Percentiles rank a stretch among this genome's conserved stretches.
Evolutionary conservation across 495 filamentous ascomycete species (phyloP).

Genomic region (Oleoguttula mirabilis): DNA sequence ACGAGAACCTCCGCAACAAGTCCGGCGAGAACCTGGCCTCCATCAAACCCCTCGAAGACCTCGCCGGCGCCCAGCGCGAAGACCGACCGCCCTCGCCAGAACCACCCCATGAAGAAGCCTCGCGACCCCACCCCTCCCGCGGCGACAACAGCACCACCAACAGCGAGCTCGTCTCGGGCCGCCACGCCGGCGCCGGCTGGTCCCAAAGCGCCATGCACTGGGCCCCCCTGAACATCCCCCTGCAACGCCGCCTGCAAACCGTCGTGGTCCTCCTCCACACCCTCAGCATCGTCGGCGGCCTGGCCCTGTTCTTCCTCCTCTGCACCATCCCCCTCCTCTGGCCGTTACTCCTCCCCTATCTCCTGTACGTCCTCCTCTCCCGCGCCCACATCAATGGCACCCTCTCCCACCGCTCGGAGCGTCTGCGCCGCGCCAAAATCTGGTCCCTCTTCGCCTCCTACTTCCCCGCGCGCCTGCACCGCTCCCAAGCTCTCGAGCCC

Average conservation of each 20-base stretch:
- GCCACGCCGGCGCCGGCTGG: slow-evolving; percentile 30
- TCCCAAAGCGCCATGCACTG: slow-evolving; percentile 49
- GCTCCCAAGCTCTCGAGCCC: slow-evolving; percentile 63
- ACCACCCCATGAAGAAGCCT: neutral
- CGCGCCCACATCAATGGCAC: slow-evolving; percentile 60
- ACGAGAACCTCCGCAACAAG: slow-evolving; percentile 14
- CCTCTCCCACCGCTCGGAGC: slow-evolving; percentile 57
- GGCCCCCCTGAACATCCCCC: slow-evolving; percentile 77
- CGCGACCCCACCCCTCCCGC: no score
- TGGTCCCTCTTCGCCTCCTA: slow-evolving; percentile 89
- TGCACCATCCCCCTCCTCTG: slow-evolving; percentile 83
- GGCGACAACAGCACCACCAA: slow-evolving; percentile 4
- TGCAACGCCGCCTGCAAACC: slow-evolving; percentile 79
- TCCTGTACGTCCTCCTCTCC: slow-evolving; percentile 72
- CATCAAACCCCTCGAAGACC: slow-evolving; percentile 11
- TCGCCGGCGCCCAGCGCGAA: slow-evolving; percentile 7
- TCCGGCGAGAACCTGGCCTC: slow-evolving; percentile 17
- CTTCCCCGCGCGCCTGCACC: slow-evolving; percentile 80
- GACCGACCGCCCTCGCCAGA: slow-evolving; percentile 2
- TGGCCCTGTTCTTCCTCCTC: slow-evolving; percentile 80
- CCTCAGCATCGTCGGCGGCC: slow-evolving; percentile 58
- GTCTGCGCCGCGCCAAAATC: slow-evolving; percentile 57
- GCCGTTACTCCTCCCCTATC: slow-evolving; percentile 84
- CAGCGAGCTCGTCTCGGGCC: slow-evolving; percentile 24
- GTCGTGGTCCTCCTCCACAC: slow-evolving; percentile 76